Percentiles rank a stretch among this genome's conserved stretches.
phyloP scores from a whole-genome alignment of 2,329 filamentous ascomycete species.

The Thyridium curvatum region DNA sequence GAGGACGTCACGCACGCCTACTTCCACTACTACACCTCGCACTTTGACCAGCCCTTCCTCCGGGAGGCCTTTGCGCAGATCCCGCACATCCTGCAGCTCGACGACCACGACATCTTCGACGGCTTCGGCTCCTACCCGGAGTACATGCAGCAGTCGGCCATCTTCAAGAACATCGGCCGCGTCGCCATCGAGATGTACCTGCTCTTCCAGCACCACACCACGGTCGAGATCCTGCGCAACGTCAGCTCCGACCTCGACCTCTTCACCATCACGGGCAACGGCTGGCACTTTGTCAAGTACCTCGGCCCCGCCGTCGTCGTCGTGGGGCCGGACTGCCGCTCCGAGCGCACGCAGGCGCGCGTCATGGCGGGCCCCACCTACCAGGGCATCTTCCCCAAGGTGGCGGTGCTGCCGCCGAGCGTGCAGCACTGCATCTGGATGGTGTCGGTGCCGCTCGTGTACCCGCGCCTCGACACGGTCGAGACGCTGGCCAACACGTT shows the following conservation, averaged over 20 bases:
- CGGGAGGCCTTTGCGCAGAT: conserved; percentile 97
- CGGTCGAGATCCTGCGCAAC: conserved; percentile 84
- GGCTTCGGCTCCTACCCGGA: conserved; percentile 96
- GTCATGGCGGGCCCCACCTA: conserved; percentile 96
- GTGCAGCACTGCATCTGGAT: conserved; percentile 98
- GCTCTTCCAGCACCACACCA: conserved; percentile 97
- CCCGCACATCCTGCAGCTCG: conserved; percentile 84
- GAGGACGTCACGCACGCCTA: conserved; percentile 95
- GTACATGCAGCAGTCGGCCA: conserved; percentile 95
- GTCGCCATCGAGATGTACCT: conserved; percentile 97
- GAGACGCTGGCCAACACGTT: conserved; percentile 89
- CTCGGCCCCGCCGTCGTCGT: conserved; percentile 87
- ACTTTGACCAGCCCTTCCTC: conserved; percentile 94
- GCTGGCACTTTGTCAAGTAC: conserved; percentile 98
- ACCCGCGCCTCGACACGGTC: conserved; percentile 84
- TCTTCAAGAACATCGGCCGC: conserved; percentile 97
- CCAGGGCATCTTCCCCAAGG: conserved; percentile 93
- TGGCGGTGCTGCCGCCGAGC: conserved; percentile 81
- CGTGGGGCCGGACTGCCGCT: conserved; percentile 85
- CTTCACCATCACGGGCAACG: conserved; percentile 93
- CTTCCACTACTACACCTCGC: conserved; percentile 98
- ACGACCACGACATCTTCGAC: conserved; percentile 98
- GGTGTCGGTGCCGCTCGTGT: conserved; percentile 83
- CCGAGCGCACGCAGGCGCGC: conserved; percentile 82
- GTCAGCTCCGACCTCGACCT: conserved; percentile 83